Evolutionary conservation across 768 basidiomycete species (phyloP).

Genomic region (Suillus subaureus): DNA sequence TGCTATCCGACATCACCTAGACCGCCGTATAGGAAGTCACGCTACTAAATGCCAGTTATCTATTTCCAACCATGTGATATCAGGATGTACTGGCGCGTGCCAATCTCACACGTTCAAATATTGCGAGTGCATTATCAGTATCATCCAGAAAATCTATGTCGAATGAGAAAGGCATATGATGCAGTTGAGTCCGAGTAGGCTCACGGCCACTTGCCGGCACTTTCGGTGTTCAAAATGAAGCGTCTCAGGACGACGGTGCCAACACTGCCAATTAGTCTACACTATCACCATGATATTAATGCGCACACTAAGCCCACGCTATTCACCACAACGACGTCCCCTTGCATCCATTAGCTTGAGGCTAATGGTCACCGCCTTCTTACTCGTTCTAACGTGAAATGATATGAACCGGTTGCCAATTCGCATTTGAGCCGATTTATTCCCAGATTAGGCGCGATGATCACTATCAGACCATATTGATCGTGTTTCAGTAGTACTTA

Average conservation of each 20-base stretch:
- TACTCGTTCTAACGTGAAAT: slow-evolving; percentile 2
- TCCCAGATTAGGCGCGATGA: background rate
- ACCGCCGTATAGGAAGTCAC: background rate
- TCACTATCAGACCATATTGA: background rate
- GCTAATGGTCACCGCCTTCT: background rate
- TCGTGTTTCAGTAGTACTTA: background rate
- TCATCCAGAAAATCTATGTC: background rate
- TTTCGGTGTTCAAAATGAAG: too few relatives aligned
- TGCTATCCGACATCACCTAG: background rate
- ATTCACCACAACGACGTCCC: background rate
- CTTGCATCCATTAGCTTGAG: background rate
- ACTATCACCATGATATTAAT: background rate
- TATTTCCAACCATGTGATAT: background rate
- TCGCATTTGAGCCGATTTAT: slow-evolving; percentile 3
- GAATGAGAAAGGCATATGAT: background rate
- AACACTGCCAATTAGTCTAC: background rate
- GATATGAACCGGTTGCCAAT: background rate
- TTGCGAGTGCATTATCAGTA: background rate
- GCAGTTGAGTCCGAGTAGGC: background rate
- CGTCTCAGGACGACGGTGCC: background rate
- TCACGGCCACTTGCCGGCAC: background rate
- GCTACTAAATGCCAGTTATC: background rate
- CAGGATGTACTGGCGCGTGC: background rate
- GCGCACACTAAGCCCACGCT: background rate
- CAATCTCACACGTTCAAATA: background rate